phyloP scores from a whole-genome alignment of 2,329 filamentous ascomycete genomes.

The Paraphoma chrysanthemicola region DNA sequence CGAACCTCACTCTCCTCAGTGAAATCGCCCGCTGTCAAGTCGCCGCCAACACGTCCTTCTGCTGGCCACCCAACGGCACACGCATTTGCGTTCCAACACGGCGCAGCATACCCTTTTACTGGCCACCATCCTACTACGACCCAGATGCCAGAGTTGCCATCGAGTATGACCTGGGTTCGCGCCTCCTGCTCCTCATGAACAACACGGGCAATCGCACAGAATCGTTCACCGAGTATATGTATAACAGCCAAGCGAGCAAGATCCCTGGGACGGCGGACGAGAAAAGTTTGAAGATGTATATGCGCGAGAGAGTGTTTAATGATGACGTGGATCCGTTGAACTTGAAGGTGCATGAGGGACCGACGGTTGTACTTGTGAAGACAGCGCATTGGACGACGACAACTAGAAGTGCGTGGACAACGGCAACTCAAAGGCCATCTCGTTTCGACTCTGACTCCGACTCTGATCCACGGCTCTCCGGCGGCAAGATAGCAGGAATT shows the following conservation, averaged over 20 bases:
- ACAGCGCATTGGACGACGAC: conserved; percentile 9
- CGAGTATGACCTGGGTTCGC: conserved; percentile 2
- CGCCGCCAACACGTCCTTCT: conserved; percentile 17
- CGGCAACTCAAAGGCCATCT: not conserved
- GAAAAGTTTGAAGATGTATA: conserved; percentile 8
- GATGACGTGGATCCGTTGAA: not conserved
- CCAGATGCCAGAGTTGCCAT: conserved; percentile 10
- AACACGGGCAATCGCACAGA: conserved; percentile 12
- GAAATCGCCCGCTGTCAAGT: conserved; percentile 16
- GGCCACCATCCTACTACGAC: conserved; percentile 17
- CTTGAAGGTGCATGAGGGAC: conserved; percentile 11
- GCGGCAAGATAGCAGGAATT: conserved; percentile 3
- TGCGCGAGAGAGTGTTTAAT: conserved; percentile 4
- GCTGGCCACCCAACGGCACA: conserved; percentile 25
- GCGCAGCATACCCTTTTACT: conserved; percentile 11
- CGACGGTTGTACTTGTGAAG: conserved; percentile 17
- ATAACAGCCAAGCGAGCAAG: not conserved
- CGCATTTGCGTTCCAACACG: conserved; percentile 14
- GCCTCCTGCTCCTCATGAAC: not conserved
- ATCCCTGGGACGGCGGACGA: conserved; percentile 7
- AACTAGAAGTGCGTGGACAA: not conserved
- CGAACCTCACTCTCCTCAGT: not conserved
- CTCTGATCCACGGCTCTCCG: not conserved
- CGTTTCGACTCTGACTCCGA: not conserved
- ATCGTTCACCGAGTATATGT: conserved; percentile 9